Evolutionary conservation across 208 protist species (phyloP), one percentile per base, ranked within the genome.

Genomic region (Trichomonas tenax): DNA sequence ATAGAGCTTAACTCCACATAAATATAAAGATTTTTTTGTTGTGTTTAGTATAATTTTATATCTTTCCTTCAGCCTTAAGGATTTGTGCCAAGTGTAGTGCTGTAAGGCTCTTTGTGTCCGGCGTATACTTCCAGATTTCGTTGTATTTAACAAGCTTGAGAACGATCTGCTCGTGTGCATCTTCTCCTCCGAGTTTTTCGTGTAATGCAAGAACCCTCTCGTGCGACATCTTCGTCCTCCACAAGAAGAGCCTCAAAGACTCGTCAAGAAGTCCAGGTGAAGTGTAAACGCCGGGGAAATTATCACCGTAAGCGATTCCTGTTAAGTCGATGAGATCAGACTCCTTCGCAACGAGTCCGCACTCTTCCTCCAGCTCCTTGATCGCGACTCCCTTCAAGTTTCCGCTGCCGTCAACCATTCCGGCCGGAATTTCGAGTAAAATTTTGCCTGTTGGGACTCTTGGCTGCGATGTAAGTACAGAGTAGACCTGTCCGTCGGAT

Each of bases 361-460:
- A 93, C 46, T 93, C 86, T 17, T 93, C 86, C 51, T 93, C 86
- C n/a, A 93, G 44, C 44, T 93, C 86, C 46, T 51, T 93, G n/a
- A 93, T 93, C 51, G 86, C 86, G 34, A 93, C 86, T 2, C 86
- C 86, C 38, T 38, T 48, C 44, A 93, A 51, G 44, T 93, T 93
- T 38, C 86, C 86, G 8, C 8, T 10, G 17, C 86, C 86, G 38
- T 93, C 86, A 34, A 44, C n/a, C 86, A 93, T 93, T 34, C 86
- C 86, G 26, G 86, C 86, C 38, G 86, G 86, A 38, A 93, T 48
- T 51, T 93, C 86, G 26, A 48, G 44, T 10, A 93, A 38, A 38
- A 93, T 38, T 51, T n/a, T 93, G 15, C 86, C 44, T 48, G 44
- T 38, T 38, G 86, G 86, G 15, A 93, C 86, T 15, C 86, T 38